A percentile compares a stretch with the other conserved stretches of the same genome.
phyloP scores from a whole-genome alignment of 768 basidiomycete genomes.

The Pisolithus sp. region DNA sequence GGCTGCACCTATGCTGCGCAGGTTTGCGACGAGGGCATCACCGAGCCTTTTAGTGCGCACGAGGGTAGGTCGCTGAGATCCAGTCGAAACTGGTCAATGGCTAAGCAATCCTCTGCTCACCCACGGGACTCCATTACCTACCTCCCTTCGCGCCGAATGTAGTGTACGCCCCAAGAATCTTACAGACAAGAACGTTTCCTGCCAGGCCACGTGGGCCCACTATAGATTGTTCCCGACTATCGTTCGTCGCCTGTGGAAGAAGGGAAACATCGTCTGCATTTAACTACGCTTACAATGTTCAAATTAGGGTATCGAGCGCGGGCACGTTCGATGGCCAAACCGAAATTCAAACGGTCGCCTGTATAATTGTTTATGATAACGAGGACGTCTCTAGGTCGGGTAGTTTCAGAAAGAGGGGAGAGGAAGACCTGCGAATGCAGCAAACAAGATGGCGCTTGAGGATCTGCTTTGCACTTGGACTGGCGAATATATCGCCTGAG shows the following conservation, averaged over 20 bases:
- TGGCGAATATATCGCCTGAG: conserved; percentile 58
- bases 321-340: conserved; percentile 50
- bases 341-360: conserved; percentile 54
- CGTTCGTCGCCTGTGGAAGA: conserved; percentile 12
- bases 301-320: conserved; percentile 27
- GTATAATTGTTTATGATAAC: conserved; percentile 46
- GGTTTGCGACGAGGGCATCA: conserved; percentile 24
- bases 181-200: conserved; percentile 47
- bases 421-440: conserved; percentile 29
- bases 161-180: conserved; percentile 46
- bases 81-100: background rate
- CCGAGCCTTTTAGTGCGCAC: conserved; percentile 24
- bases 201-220: conserved; percentile 47
- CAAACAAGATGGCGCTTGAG: conserved; percentile 42
- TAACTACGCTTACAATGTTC: conserved; percentile 40
- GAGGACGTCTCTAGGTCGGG: conserved; percentile 14
- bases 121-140: conserved; percentile 2
- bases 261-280: conserved; percentile 54
- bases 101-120: too few species aligned
- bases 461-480: conserved; percentile 55
- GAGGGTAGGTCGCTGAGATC: conserved; percentile 7
- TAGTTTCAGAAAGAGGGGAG: background rate
- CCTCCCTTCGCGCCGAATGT: conserved; percentile 30
- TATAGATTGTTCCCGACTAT: conserved; percentile 15
- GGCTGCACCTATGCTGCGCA: conserved; percentile 33